phyloP scores from a whole-genome alignment of 345 rosid genomes.

The Psidium guajava region DNA sequence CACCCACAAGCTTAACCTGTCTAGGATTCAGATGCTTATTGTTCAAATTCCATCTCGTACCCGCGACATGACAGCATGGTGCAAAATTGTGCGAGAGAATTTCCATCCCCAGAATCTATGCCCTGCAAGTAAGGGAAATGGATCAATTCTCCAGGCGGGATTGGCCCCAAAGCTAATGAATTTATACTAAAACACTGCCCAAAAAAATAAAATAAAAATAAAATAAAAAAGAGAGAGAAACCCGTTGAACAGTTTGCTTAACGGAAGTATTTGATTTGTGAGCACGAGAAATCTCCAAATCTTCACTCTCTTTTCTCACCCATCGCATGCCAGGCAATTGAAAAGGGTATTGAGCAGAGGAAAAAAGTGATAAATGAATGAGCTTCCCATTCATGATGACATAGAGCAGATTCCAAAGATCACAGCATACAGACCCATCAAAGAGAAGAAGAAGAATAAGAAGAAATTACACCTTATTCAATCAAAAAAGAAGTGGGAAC shows the following conservation, averaged over 20 bases:
- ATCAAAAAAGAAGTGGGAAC: not conserved
- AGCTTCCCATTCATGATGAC: not conserved
- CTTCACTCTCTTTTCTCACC: not conserved
- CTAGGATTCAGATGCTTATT: slow-evolving; percentile 11
- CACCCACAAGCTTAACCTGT: slow-evolving; percentile 10
- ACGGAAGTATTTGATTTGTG: not conserved
- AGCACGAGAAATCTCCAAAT: not conserved
- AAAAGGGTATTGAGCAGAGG: not conserved
- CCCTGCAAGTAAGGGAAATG: slow-evolving; percentile 19
- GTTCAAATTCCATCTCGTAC: slow-evolving; percentile 16
- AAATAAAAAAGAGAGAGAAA: not conserved
- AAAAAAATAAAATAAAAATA: not conserved
- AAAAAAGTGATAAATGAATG: not conserved
- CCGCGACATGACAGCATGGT: slow-evolving; percentile 15
- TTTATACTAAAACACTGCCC: not conserved
- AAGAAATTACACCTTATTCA: not conserved
- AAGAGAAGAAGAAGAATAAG: not conserved
- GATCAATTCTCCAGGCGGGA: not conserved
- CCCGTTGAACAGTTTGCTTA: not conserved
- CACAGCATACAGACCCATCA: not conserved
- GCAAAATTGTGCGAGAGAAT: slow-evolving; percentile 33
- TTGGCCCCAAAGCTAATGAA: not conserved
- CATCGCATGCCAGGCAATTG: not conserved
- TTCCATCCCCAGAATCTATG: slow-evolving; percentile 37
- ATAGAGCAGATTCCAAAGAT: not conserved